Evolutionary conservation across 345 rosid species (phyloP), one percentile per base, ranked within the genome.

Genomic region (Eucalyptus cladocalyx): DNA sequence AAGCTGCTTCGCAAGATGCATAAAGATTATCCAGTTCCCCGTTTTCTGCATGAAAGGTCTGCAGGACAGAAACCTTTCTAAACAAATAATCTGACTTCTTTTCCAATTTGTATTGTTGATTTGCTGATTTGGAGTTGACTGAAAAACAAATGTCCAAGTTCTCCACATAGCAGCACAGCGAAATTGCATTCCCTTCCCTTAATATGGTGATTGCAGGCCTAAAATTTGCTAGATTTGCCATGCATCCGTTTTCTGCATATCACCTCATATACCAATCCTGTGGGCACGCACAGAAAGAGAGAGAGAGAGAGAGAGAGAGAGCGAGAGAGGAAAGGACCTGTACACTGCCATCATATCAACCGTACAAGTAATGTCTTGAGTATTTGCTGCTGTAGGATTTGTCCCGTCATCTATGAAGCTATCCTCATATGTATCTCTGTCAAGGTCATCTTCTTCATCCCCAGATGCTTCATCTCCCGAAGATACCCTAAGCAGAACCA

Each of bases 301-400:
- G 24, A 17, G 87, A 88, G 49, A 85, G 90, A 89, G 24, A 18
- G n/a, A 87, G 54, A 37, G 72, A 86, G 91, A 89, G 37, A 45
- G 89, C 56, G 89, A 88, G 45, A 67, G 89, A 89, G 83, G 86
- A n/a, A 88, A 87, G 60, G 62, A 97, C 99, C 99, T 96, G 96
- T 97, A 97, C 87, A 97, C 54, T 87, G 97, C 97, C 95, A 96
- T 93, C 98, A 96, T 97, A 94, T 97, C 98, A 92, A 93, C 91
- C 88, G 94, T 91, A 92, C 94, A 91, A 89, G 95, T 91, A 88
- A 93, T 95, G 58, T 92, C 90, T 90, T 93, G 97, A 88, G 95
- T 92, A 92, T 92, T 93, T 87, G 93, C 89, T 6, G 90, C 93
- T 19, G 97, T 92, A 47, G 94, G 96, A 92, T 94, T 91, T 91